These are phyloP conservation scores for Citrus trifoliata DNA, from an alignment of 345 rosid genomes.

Conservation along the genomic window DNA sequence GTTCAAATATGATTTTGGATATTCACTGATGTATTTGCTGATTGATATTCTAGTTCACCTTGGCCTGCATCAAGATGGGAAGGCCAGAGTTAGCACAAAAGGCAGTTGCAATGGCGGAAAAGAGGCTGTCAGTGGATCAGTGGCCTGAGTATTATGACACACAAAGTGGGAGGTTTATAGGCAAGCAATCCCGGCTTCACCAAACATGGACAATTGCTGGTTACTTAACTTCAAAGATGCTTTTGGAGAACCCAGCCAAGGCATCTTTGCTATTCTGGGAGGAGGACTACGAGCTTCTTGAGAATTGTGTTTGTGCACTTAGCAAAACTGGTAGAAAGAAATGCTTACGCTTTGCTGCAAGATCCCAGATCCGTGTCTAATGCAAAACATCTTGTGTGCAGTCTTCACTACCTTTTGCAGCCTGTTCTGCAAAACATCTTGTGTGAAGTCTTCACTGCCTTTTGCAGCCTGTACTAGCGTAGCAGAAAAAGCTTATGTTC, in stretches of 20 bases:
- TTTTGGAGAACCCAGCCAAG: slow-evolving; percentile 78
- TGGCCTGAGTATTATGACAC: slow-evolving; percentile 98
- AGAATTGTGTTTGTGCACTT: slow-evolving; percentile 73
- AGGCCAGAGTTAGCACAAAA: slow-evolving; percentile 67
- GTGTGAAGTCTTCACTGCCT: background rate
- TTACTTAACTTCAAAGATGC: slow-evolving; percentile 78
- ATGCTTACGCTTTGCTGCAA: slow-evolving; percentile 56
- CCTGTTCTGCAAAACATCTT: background rate
- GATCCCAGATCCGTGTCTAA: slow-evolving; percentile 28
- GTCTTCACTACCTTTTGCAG: background rate
- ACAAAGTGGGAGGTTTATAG: slow-evolving; percentile 64
- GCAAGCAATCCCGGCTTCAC: slow-evolving; percentile 72
- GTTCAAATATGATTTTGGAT: background rate
- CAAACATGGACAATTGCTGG: slow-evolving; percentile 95
- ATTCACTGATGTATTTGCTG: background rate
- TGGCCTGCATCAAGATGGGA: slow-evolving; percentile 92
- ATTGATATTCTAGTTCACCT: slow-evolving; percentile 56
- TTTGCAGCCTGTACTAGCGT: background rate
- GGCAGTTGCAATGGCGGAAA: slow-evolving; percentile 71
- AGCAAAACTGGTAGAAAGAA: slow-evolving; percentile 53
- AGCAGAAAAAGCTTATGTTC: background rate
- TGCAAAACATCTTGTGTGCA: background rate
- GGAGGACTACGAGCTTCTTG: slow-evolving; percentile 87
- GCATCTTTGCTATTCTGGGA: slow-evolving; percentile 81
- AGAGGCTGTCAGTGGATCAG: slow-evolving; percentile 54